Conservation (phyloP, 2,329 filamentous ascomycete species). For the Tolypocladium endophyticum region DNA sequence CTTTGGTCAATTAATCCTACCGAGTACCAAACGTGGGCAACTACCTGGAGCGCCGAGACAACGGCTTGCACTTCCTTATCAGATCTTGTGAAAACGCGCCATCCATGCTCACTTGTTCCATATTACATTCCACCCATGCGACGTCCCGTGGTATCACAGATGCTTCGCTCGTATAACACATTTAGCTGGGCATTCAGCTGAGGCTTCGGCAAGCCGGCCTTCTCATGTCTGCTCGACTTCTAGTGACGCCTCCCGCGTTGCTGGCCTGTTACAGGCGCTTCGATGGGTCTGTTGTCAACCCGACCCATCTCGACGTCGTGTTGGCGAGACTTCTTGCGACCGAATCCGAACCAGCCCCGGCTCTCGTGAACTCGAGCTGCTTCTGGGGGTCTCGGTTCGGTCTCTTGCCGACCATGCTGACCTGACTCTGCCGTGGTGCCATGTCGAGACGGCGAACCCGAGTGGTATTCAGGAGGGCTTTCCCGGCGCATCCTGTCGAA, state of each 20-base stretch:
- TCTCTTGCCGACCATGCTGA: slow-evolving; percentile 7
- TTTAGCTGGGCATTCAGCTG: not conserved
- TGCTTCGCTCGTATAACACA: not conserved
- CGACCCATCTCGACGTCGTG: slow-evolving; percentile 20
- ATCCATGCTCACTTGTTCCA: not conserved
- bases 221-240: not conserved
- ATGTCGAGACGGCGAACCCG: slow-evolving; percentile 14
- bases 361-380: slow-evolving; percentile 15
- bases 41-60: not conserved
- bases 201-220: not conserved
- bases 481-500: slow-evolving; percentile 31
- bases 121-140: not conserved
- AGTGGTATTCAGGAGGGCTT: slow-evolving; percentile 15
- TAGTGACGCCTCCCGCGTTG: not conserved
- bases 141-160: not conserved
- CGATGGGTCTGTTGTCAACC: slow-evolving; percentile 3
- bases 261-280: not conserved
- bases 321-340: slow-evolving; percentile 15
- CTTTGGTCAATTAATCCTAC: not conserved
- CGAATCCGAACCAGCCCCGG: slow-evolving; percentile 18
- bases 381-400: slow-evolving; percentile 14
- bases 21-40: not conserved
- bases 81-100: not conserved
- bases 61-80: not conserved
- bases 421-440: slow-evolving; percentile 12